Percentiles rank a stretch among this genome's conserved stretches.
Evolutionary conservation across 169 alveolate species (phyloP).

Genomic region (Cryptosporidium xiaoi): DNA sequence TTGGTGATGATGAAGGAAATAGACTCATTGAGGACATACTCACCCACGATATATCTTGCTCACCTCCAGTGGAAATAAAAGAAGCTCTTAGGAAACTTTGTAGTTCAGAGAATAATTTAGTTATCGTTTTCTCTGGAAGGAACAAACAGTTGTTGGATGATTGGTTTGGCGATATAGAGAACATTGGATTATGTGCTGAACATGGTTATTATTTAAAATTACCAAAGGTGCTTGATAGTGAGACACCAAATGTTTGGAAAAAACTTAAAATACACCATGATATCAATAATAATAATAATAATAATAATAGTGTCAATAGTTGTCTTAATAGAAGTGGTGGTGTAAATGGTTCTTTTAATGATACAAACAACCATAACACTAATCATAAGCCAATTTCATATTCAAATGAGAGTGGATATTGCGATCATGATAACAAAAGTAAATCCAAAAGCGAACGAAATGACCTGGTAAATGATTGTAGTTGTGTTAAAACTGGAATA

Average conservation of each 20-base stretch:
- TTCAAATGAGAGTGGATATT: too few relatives aligned
- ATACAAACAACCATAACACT: background rate
- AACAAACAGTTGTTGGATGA: constrained; percentile 77
- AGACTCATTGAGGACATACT: background rate
- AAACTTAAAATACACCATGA: constrained; percentile 12
- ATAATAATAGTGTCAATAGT: background rate
- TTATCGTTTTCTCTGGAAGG: constrained; percentile 81
- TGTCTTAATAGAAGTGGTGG: background rate
- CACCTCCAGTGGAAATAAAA: constrained; percentile 18
- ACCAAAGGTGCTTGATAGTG: constrained; percentile 36
- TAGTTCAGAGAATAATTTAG: constrained; percentile 76
- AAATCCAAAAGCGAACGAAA: too few relatives aligned
- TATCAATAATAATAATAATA: background rate
- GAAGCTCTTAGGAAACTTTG: constrained; percentile 42
- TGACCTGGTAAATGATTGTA: too few relatives aligned
- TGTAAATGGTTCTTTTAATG: background rate
- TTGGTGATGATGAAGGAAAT: constrained; percentile 1
- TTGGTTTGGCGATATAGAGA: constrained; percentile 77
- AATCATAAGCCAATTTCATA: background rate
- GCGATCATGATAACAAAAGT: too few relatives aligned
- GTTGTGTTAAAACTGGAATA: too few relatives aligned
- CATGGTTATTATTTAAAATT: constrained; percentile 73
- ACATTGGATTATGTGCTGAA: constrained; percentile 73
- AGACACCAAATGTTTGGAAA: constrained; percentile 34
- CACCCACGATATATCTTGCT: constrained; percentile 28